A percentile compares a stretch with the other conserved stretches of the same genome.
Conservation (phyloP, 1,284 basidiomycete genomes). For the Trametes polyzona region DNA sequence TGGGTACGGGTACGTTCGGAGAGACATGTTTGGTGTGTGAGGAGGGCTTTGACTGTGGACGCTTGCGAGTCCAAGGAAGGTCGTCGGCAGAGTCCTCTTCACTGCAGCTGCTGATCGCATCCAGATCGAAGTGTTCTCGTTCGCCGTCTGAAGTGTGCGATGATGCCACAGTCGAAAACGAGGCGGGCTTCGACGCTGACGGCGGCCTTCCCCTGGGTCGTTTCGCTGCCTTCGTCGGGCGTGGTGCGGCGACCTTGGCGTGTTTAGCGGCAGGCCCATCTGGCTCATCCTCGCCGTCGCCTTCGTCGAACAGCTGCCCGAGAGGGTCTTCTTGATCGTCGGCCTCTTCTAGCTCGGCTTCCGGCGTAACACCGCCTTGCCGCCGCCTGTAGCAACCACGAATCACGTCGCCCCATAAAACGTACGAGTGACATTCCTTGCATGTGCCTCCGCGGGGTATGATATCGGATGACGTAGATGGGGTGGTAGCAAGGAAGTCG, state of each 20-base stretch:
- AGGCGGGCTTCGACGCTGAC: slow-evolving; percentile 5
- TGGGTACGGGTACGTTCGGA: background rate
- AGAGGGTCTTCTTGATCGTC: slow-evolving; percentile 36
- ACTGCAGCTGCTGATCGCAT: slow-evolving; percentile 35
- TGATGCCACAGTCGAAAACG: slow-evolving; percentile 9
- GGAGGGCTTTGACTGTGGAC: background rate
- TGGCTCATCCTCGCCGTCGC: slow-evolving; percentile 24
- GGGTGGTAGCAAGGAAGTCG: slow-evolving; percentile 48
- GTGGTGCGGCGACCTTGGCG: slow-evolving; percentile 1
- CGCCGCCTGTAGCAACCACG: slow-evolving; percentile 67
- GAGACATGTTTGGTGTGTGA: background rate
- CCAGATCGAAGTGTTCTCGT: slow-evolving; percentile 39
- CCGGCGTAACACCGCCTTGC: slow-evolving; percentile 36
- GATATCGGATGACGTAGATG: slow-evolving; percentile 35
- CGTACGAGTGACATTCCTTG: slow-evolving; percentile 53
- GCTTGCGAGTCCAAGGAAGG: slow-evolving; percentile 12
- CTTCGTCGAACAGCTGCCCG: slow-evolving; percentile 27
- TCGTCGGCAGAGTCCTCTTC: slow-evolving; percentile 25
- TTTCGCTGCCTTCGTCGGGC: slow-evolving; percentile 12
- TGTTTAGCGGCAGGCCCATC: background rate
- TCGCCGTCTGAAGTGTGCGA: slow-evolving; percentile 15
- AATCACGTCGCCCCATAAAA: slow-evolving; percentile 77
- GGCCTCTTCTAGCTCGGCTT: slow-evolving; percentile 33
- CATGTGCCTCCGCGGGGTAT: slow-evolving; percentile 71
- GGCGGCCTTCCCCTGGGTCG: background rate